phyloP scores from a whole-genome alignment of 2,329 filamentous ascomycete genomes.

The Sporothrix protearum region DNA sequence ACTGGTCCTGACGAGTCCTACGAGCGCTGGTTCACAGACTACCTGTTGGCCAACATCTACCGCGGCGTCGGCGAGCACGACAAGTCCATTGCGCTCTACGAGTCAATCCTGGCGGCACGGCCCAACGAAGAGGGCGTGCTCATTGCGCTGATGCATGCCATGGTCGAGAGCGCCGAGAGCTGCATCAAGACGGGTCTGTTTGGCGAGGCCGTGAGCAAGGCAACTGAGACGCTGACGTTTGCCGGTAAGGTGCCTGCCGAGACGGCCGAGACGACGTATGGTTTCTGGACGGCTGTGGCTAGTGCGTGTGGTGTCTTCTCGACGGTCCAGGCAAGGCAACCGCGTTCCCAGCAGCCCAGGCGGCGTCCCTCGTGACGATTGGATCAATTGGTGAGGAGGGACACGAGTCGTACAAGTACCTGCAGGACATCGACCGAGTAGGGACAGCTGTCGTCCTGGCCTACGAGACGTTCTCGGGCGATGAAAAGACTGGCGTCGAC shows the following conservation, averaged over 20 bases:
- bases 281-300: constrained; percentile 89
- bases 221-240: constrained; percentile 64
- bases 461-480: constrained; percentile 44
- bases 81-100: constrained; percentile 73
- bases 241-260: constrained; percentile 59
- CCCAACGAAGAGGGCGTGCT: constrained; percentile 79
- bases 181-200: constrained; percentile 80
- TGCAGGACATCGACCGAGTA: constrained; percentile 67
- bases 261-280: constrained; percentile 68
- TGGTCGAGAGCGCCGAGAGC: constrained; percentile 75
- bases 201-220: constrained; percentile 72
- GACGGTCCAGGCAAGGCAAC: constrained; percentile 65
- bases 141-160: constrained; percentile 81
- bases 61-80: constrained; percentile 89
- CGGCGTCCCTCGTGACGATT: constrained; percentile 54
- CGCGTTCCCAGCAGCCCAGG: constrained; percentile 57
- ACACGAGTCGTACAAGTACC: constrained; percentile 52
- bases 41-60: constrained; percentile 94
- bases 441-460: constrained; percentile 45
- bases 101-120: constrained; percentile 64
- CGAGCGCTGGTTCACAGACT: constrained; percentile 91
- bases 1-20: constrained; percentile 51
- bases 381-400: constrained; percentile 28
- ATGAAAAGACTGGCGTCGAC: constrained; percentile 48
- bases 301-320: constrained; percentile 86